Conservation (phyloP, 2,329 filamentous ascomycete species). For the Sodiomyces alkalinus region DNA sequence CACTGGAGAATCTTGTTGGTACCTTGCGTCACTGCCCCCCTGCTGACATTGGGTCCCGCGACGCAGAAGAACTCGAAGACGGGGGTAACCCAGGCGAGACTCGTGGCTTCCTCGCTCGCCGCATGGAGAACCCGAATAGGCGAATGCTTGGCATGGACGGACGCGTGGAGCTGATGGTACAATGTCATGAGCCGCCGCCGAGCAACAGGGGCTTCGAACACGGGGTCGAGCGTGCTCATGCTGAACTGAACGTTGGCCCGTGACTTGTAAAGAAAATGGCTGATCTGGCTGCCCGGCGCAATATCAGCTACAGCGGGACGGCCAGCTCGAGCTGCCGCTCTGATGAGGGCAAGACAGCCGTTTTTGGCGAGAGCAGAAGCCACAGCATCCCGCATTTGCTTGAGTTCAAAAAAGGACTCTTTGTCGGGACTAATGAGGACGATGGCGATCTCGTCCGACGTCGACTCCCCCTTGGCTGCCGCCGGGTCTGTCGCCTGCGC, state of each 20-base stretch:
- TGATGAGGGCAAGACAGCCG: conserved; percentile 60
- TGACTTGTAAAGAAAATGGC: conserved; percentile 94
- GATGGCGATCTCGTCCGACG: conserved; percentile 69
- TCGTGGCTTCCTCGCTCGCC: conserved; percentile 58
- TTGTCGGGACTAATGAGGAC: conserved; percentile 86
- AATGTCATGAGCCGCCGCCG: conserved; percentile 63
- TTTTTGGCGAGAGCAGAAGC: conserved; percentile 59
- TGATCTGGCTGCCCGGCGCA: conserved; percentile 62
- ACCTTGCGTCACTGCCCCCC: conserved; percentile 58
- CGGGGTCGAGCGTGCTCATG: conserved; percentile 67
- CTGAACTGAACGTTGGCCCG: conserved; percentile 88
- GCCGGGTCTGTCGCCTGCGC: conserved; percentile 24
- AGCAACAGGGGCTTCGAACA: conserved; percentile 43
- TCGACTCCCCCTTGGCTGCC: conserved; percentile 48
- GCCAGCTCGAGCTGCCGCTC: conserved; percentile 52
- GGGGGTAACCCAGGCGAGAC: conserved; percentile 81
- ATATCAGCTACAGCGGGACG: conserved; percentile 61
- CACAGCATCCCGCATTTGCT: conserved; percentile 52
- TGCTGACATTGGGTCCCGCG: conserved; percentile 57
- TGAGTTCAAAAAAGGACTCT: conserved; percentile 83
- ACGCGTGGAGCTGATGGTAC: conserved; percentile 73
- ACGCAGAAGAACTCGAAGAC: conserved; percentile 91
- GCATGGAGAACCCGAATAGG: conserved; percentile 78
- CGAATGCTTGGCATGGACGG: conserved; percentile 70
- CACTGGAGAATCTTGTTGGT: conserved; percentile 85